Conservation (phyloP, 106 monocot species). For the Cymbidium sinense region DNA sequence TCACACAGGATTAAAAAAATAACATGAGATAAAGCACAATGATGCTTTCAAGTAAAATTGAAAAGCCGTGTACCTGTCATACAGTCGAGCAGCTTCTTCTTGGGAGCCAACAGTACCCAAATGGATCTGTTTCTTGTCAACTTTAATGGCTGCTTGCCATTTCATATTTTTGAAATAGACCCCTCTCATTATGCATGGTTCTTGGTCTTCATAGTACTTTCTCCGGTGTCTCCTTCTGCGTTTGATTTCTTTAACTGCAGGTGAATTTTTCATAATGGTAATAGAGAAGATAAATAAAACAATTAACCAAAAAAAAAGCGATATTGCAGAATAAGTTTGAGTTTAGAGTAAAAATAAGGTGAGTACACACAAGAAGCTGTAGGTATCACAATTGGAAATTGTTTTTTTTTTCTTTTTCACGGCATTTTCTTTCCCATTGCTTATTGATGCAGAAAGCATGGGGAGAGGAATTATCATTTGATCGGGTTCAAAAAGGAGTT, state of each 20-base stretch:
- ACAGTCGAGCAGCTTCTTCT: slow-evolving; percentile 82
- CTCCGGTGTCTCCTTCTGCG: slow-evolving; percentile 83
- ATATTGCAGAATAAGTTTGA: not conserved
- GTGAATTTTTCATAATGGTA: not conserved
- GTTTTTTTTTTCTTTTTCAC: too few species aligned
- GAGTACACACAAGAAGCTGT: too few species aligned
- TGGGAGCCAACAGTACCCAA: slow-evolving; percentile 95
- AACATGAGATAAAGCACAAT: not conserved
- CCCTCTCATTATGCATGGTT: slow-evolving; percentile 87
- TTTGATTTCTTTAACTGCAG: slow-evolving; percentile 68
- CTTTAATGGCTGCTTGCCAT: slow-evolving; percentile 99
- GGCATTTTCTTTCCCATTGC: too few species aligned
- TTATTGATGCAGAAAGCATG: too few species aligned
- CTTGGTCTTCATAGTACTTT: slow-evolving; percentile 78
- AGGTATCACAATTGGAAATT: too few species aligned
- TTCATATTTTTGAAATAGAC: slow-evolving; percentile 98
- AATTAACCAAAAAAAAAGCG: not conserved
- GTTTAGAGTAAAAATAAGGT: not conserved
- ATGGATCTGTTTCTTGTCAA: slow-evolving; percentile 98
- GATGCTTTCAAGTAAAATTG: not conserved
- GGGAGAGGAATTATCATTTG: too few species aligned
- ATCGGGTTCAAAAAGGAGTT: too few species aligned
- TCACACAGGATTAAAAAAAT: too few species aligned
- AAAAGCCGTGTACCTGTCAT: slow-evolving; percentile 62
- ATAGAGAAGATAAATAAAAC: not conserved